Conservation (phyloP, 169 alveolate species). For the Plasmodium cynomolgi region DNA sequence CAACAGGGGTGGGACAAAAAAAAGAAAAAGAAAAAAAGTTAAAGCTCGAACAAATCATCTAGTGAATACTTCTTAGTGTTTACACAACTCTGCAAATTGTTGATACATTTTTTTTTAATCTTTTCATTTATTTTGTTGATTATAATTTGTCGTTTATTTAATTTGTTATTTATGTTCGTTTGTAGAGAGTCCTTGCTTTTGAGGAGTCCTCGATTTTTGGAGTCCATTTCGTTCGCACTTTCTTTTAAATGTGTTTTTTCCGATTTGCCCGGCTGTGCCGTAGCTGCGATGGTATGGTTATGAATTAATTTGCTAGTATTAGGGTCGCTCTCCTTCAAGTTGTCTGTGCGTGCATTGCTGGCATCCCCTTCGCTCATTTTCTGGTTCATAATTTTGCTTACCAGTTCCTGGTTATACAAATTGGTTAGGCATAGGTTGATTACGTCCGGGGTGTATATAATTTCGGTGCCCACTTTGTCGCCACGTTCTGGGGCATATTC, state of each 20-base stretch:
- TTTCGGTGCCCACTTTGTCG: not conserved
- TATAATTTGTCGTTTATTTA: conserved; percentile 51
- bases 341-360: not conserved
- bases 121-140: conserved; percentile 62
- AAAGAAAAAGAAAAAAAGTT: not conserved
- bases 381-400: conserved; percentile 21
- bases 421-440: conserved; percentile 44
- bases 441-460: conserved; percentile 48
- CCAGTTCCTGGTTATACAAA: conserved; percentile 41
- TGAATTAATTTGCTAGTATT: not conserved
- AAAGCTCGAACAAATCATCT: conserved; percentile 60
- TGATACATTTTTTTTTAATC: conserved; percentile 23
- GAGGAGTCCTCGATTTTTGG: not conserved
- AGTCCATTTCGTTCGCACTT: not conserved
- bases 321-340: not conserved
- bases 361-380: not conserved
- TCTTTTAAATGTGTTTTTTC: not conserved
- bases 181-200: not conserved
- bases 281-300: not conserved
- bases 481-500: not conserved
- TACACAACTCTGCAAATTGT: conserved; percentile 11
- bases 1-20: not conserved
- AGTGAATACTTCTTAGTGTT: conserved; percentile 36
- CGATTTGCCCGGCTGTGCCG: not conserved
- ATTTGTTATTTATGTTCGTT: conserved; percentile 20